phyloP scores from a whole-genome alignment of 2,329 filamentous ascomycete species.

The Cadophora gregata region DNA sequence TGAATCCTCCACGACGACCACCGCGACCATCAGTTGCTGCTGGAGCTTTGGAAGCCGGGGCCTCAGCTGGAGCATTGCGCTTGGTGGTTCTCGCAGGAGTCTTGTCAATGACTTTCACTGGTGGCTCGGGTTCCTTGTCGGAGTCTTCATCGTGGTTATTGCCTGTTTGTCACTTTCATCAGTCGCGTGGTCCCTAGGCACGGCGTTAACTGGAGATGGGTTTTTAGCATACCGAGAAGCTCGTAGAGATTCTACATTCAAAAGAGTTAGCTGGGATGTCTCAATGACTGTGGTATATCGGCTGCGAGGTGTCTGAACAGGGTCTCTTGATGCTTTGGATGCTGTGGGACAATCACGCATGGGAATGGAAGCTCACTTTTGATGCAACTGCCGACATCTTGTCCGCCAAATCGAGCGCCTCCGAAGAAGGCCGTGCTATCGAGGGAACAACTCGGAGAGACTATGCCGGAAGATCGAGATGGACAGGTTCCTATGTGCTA shows the following conservation, averaged over 20 bases:
- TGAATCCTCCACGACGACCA: constrained; percentile 59
- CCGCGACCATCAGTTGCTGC: constrained; percentile 37
- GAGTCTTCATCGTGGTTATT: constrained; percentile 68
- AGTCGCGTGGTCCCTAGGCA: constrained; percentile 39
- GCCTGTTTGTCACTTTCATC: constrained; percentile 45
- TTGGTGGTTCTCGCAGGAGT: constrained; percentile 73
- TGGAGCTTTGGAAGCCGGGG: constrained; percentile 53
- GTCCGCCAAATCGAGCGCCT: constrained; percentile 46
- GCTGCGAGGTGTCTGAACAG: constrained; percentile 22
- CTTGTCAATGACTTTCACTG: constrained; percentile 91
- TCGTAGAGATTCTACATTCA: constrained; percentile 87
- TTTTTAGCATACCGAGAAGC: constrained; percentile 83
- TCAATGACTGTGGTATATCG: constrained; percentile 28
- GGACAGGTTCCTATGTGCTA: constrained; percentile 45
- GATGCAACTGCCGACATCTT: constrained; percentile 48
- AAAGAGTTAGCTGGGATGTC: constrained; percentile 46
- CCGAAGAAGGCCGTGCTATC: constrained; percentile 48
- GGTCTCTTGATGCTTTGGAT: constrained; percentile 25
- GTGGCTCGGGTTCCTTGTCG: constrained; percentile 77
- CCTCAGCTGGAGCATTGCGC: constrained; percentile 83
- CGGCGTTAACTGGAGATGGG: constrained; percentile 26
- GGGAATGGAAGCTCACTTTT: constrained; percentile 33
- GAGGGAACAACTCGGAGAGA: constrained; percentile 45
- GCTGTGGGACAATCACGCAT: constrained; percentile 2
- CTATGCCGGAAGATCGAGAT: constrained; percentile 41